Conservation (phyloP, 2,329 filamentous ascomycete genomes). For the Pseudogymnoascus sp. region DNA sequence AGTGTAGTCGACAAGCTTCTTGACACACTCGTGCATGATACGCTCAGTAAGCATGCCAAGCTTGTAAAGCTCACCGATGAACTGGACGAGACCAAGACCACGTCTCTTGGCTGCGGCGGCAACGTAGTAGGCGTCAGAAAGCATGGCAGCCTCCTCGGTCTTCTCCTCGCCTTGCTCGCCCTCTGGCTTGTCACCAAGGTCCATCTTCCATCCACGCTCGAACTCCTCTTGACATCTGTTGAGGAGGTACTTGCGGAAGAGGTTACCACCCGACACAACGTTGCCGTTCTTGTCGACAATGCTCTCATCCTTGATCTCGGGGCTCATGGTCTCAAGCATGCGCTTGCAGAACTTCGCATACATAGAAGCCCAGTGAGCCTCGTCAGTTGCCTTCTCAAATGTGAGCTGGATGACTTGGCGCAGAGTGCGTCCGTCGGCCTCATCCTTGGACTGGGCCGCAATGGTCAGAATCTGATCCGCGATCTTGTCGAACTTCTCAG, state of each 20-base stretch:
- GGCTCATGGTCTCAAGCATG: slow-evolving; percentile 92
- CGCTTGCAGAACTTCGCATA: slow-evolving; percentile 97
- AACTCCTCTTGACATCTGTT: slow-evolving; percentile 99
- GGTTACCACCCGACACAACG: slow-evolving; percentile 79
- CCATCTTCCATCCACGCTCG: slow-evolving; percentile 91
- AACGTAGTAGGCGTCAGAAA: slow-evolving; percentile 94
- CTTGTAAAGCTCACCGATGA: slow-evolving; percentile 99
- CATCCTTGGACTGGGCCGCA: slow-evolving; percentile 89
- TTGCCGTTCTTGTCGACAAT: slow-evolving; percentile 86
- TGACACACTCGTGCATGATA: slow-evolving; percentile 99
- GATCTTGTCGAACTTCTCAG: slow-evolving; percentile 96
- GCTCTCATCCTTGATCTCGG: slow-evolving; percentile 89
- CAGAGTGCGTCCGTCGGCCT: slow-evolving; percentile 85
- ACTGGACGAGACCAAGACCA: slow-evolving; percentile 95
- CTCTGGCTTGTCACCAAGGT: slow-evolving; percentile 71
- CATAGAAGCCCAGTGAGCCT: slow-evolving; percentile 97
- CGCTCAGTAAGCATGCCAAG: slow-evolving; percentile 96
- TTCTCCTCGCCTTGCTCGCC: slow-evolving; percentile 47
- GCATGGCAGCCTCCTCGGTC: slow-evolving; percentile 64
- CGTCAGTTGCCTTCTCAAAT: slow-evolving; percentile 97
- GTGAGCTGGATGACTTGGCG: slow-evolving; percentile 98
- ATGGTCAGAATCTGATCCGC: slow-evolving; percentile 88
- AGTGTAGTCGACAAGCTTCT: slow-evolving; percentile 92
- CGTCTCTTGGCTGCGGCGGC: slow-evolving; percentile 92
- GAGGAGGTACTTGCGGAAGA: slow-evolving; percentile 97